Evolutionary conservation across 208 protist species (phyloP).

Genomic region (Leishmania aethiopica): DNA sequence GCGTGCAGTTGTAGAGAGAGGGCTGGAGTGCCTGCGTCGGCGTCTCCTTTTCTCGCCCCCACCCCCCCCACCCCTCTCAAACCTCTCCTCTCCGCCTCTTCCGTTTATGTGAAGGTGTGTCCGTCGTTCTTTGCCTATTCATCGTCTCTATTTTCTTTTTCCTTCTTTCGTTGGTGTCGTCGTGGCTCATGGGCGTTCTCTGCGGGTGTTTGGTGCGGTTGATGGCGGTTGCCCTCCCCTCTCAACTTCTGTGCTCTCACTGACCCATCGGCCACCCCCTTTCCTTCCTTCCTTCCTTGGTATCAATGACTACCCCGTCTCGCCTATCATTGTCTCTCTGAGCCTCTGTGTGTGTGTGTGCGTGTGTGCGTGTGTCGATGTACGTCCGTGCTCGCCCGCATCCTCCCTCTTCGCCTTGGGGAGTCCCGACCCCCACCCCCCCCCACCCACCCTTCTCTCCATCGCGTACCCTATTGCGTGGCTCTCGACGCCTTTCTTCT

Average conservation of each 20-base stretch:
- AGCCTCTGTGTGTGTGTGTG: neutral
- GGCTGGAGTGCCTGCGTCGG: too few species aligned
- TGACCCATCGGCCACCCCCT: neutral
- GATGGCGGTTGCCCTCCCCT: neutral
- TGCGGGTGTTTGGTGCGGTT: neutral
- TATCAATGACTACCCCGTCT: neutral
- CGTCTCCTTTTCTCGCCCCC: too few species aligned
- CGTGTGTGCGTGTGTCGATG: slow-evolving; percentile 4
- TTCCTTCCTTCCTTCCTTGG: neutral
- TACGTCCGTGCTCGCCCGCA: neutral
- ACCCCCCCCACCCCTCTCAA: too few species aligned
- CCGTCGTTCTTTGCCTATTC: neutral
- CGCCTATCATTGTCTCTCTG: neutral
- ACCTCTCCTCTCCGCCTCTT: too few species aligned
- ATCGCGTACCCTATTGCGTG: neutral
- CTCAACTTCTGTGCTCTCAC: neutral
- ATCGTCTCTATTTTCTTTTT: neutral
- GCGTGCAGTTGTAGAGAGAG: too few species aligned
- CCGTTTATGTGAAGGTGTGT: too few species aligned
- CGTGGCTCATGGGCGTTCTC: neutral
- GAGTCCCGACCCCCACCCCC: too few species aligned
- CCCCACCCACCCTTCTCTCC: too few species aligned
- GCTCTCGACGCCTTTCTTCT: neutral
- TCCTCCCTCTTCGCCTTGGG: neutral
- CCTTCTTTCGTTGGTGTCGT: neutral